A percentile compares a stretch with the other conserved stretches of the same genome.
Conservation (phyloP, 495 filamentous ascomycete species). For the Neurospora hispaniola region DNA sequence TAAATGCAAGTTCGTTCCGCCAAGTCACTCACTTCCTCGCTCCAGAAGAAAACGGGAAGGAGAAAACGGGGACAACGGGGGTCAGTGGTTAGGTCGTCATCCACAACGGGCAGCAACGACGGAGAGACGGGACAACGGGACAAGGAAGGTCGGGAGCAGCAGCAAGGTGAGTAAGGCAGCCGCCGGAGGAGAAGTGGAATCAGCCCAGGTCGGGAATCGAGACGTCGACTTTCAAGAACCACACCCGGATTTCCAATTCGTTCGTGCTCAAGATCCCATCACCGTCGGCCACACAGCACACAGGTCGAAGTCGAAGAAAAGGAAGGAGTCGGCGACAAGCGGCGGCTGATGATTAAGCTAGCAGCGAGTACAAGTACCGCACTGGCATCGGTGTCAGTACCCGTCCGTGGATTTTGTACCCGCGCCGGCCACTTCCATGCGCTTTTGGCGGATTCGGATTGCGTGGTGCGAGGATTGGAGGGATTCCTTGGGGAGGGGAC, state of each 20-base stretch:
- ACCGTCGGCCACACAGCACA: not conserved
- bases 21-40: not conserved
- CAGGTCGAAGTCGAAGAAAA: not conserved
- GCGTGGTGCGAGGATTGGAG: not conserved
- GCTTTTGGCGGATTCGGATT: not conserved
- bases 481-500: not conserved
- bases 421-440: not conserved
- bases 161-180: not conserved
- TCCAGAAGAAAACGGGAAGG: not conserved
- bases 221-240: not conserved
- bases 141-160: no score
- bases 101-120: not conserved
- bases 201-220: not conserved
- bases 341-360: constrained; percentile 12
- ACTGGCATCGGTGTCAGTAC: constrained; percentile 17
- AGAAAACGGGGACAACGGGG: not conserved
- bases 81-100: not conserved
- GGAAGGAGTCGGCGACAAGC: not conserved
- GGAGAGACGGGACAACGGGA: not conserved
- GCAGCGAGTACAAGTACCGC: not conserved
- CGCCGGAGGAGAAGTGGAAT: not conserved
- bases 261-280: not conserved
- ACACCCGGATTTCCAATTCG: no score
- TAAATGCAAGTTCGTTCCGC: not conserved
- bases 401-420: constrained; percentile 11